Conservation (phyloP, 192 early-diverging fungal species). For the Backusella liffmaniae region DNA sequence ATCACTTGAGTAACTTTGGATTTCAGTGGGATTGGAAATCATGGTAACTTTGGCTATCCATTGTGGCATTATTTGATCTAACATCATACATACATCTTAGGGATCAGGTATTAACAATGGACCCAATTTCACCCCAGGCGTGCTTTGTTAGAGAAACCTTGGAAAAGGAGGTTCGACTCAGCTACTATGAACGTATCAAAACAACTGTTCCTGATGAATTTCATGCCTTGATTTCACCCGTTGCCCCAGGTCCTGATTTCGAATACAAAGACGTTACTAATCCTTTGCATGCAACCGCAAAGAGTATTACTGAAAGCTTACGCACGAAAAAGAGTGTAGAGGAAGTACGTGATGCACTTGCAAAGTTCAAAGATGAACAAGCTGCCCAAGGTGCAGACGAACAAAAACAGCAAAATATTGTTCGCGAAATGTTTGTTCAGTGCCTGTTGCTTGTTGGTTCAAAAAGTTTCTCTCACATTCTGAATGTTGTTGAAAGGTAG, state of each 20-base stretch:
- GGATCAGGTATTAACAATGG: slow-evolving; percentile 51
- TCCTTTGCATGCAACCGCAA: slow-evolving; percentile 41
- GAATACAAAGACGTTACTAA: slow-evolving; percentile 60
- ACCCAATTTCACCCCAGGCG: slow-evolving; percentile 53
- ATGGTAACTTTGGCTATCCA: slow-evolving; percentile 54
- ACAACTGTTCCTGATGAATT: slow-evolving; percentile 72
- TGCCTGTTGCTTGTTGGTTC: slow-evolving; percentile 84
- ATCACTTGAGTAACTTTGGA: slow-evolving; percentile 92
- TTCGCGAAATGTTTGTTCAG: slow-evolving; percentile 75
- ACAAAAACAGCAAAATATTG: slow-evolving; percentile 52
- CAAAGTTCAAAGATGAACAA: slow-evolving; percentile 42
- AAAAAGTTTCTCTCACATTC: slow-evolving; percentile 92
- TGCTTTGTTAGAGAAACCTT: slow-evolving; percentile 87
- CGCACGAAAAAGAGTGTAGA: slow-evolving; percentile 47
- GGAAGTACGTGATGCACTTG: slow-evolving; percentile 42
- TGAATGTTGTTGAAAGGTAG: slow-evolving; percentile 89
- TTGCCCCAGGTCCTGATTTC: slow-evolving; percentile 70
- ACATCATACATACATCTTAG: slow-evolving; percentile 25
- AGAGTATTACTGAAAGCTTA: slow-evolving; percentile 41
- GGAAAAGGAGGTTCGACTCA: slow-evolving; percentile 80
- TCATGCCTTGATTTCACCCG: slow-evolving; percentile 51
- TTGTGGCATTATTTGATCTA: background rate
- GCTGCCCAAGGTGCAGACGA: slow-evolving; percentile 27
- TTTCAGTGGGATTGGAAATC: slow-evolving; percentile 87
- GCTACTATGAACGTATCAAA: slow-evolving; percentile 89